Percentiles rank a stretch among this genome's conserved stretches.
These are phyloP conservation scores for Linnemannia exigua DNA, from an alignment of 192 early-diverging fungal species.

Conservation along the genomic window DNA sequence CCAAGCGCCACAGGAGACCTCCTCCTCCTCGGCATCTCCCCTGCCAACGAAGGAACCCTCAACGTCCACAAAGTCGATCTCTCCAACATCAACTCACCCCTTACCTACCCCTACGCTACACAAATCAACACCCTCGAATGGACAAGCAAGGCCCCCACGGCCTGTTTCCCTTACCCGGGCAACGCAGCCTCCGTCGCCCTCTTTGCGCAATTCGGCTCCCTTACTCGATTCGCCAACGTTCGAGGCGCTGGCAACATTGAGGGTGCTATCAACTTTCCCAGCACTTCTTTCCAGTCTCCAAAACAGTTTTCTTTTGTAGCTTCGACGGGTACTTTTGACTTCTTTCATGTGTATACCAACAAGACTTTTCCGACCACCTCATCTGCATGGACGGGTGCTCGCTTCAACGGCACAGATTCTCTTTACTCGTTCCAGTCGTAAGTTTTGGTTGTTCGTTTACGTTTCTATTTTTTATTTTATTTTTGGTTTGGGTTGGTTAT, in stretches of 20 bases:
- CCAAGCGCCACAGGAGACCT: slow-evolving; percentile 1
- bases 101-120: slow-evolving; percentile 14
- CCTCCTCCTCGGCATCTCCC: slow-evolving; percentile 27
- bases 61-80: slow-evolving; percentile 23
- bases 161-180: slow-evolving; percentile 34
- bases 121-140: neutral
- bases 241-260: slow-evolving; percentile 28
- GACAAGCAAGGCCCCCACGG: slow-evolving; percentile 22
- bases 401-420: slow-evolving; percentile 21
- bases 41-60: slow-evolving; percentile 25
- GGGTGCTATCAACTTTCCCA: neutral
- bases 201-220: neutral
- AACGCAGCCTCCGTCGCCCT: neutral
- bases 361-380: neutral
- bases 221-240: slow-evolving; percentile 23
- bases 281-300: slow-evolving; percentile 12
- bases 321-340: slow-evolving; percentile 21
- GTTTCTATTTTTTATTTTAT: neutral
- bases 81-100: slow-evolving; percentile 36
- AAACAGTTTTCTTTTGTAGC: slow-evolving; percentile 33
- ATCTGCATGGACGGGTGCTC: slow-evolving; percentile 27
- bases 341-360: slow-evolving; percentile 23
- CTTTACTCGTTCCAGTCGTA: slow-evolving; percentile 20
- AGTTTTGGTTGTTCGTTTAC: neutral
- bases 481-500: neutral